Evolutionary conservation across 768 basidiomycete species (phyloP).

Genomic region (Termitomyces sp.): DNA sequence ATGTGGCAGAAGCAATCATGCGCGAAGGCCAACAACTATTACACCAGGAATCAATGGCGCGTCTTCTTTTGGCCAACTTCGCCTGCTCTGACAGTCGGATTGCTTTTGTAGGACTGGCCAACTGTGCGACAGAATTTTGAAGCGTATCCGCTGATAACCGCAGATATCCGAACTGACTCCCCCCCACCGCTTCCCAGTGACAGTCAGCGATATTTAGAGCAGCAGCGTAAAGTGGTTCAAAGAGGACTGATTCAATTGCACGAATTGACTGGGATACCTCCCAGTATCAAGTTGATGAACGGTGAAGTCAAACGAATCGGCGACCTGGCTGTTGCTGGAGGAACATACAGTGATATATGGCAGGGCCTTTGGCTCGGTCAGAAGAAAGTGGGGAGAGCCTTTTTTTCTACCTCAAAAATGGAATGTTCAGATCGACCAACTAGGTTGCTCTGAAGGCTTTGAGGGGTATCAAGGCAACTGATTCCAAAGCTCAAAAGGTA

Average conservation of each 20-base stretch:
- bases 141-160: conserved; percentile 2
- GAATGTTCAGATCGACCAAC: neutral
- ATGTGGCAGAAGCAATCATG: conserved; percentile 43
- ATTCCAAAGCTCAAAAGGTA: conserved; percentile 38
- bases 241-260: conserved; percentile 42
- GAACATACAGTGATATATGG: conserved; percentile 51
- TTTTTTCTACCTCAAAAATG: no score
- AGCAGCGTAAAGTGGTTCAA: conserved; percentile 40
- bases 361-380: conserved; percentile 49
- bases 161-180: conserved; percentile 12
- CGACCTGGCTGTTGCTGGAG: conserved; percentile 40
- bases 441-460: conserved; percentile 57
- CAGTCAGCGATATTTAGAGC: conserved; percentile 31
- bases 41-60: conserved; percentile 1
- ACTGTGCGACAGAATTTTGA: conserved; percentile 16
- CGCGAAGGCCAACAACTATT: conserved; percentile 43
- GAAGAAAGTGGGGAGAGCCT: conserved; percentile 32
- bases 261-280: conserved; percentile 45
- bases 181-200: conserved; percentile 17
- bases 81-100: neutral
- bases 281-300: conserved; percentile 45
- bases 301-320: conserved; percentile 39
- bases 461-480: conserved; percentile 37
- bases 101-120: conserved; percentile 22
- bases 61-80: neutral